Percentiles rank a stretch among this genome's conserved stretches.
phyloP scores from a whole-genome alignment of 1,139 yeast genomes.

The Blastobotrys elegans region DNA sequence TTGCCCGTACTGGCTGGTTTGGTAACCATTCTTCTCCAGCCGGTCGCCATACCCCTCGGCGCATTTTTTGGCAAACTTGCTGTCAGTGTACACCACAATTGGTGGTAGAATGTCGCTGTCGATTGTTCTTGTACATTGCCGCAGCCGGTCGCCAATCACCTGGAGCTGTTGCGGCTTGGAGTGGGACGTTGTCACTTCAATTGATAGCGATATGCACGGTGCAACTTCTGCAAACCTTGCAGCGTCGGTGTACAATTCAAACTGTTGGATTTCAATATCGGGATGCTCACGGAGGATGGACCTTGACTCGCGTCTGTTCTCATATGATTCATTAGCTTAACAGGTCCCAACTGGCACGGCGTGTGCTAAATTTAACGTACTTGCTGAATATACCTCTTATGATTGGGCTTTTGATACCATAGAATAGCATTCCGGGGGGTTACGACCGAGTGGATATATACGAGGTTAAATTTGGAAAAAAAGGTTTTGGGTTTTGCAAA shows the following conservation, averaged over 20 bases:
- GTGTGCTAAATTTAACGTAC: no score
- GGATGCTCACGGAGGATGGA: neutral
- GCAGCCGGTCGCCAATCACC: neutral
- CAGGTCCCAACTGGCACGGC: no score
- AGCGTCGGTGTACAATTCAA: constrained; percentile 5
- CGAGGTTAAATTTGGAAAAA: neutral
- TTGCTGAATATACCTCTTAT: constrained; percentile 3
- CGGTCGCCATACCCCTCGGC: neutral
- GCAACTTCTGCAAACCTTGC: constrained; percentile 1
- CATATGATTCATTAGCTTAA: neutral
- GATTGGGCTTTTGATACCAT: constrained; percentile 2
- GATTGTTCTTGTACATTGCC: neutral
- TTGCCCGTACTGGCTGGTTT: constrained; percentile 39
- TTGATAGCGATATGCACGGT: neutral
- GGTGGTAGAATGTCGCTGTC: constrained; percentile 6
- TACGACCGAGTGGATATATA: neutral
- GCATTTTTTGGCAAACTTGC: constrained; percentile 4
- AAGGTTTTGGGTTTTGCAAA: no score
- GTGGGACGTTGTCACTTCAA: neutral
- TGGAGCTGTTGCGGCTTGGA: neutral
- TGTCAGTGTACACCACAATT: neutral
- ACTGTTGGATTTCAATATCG: neutral
- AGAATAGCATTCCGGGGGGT: constrained; percentile 2
- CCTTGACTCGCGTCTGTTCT: constrained; percentile 2
- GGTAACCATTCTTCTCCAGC: neutral